Evolutionary conservation across 169 alveolate species (phyloP).

Genomic region (Babesia caballi): DNA sequence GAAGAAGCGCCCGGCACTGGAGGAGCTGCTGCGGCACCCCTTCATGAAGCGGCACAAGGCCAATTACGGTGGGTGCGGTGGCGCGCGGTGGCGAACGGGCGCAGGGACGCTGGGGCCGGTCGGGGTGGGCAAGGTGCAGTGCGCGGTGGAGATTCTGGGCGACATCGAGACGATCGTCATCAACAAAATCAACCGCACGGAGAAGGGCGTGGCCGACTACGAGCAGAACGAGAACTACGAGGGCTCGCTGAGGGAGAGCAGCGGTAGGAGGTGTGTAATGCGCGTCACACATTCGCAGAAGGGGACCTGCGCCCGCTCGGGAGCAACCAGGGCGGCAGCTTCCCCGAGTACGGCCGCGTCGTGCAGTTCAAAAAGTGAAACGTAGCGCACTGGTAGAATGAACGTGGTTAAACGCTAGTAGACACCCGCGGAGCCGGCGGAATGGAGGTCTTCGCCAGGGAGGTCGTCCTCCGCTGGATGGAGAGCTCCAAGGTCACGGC

Average conservation of each 20-base stretch:
- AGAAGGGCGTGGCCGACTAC: slow-evolving; percentile 68
- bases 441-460: slow-evolving; percentile 49
- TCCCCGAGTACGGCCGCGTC: slow-evolving; percentile 2
- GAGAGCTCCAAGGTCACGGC: slow-evolving; percentile 55
- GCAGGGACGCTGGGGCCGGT: slow-evolving; percentile 54
- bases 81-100: neutral
- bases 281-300: slow-evolving; percentile 5
- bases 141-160: slow-evolving; percentile 67
- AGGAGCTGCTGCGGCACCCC: slow-evolving; percentile 34
- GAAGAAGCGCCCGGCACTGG: slow-evolving; percentile 45
- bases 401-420: neutral
- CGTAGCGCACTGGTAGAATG: slow-evolving; percentile 14
- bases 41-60: slow-evolving; percentile 36
- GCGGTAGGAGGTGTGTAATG: slow-evolving; percentile 25
- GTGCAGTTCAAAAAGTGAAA: slow-evolving; percentile 3
- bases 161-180: slow-evolving; percentile 63
- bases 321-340: slow-evolving; percentile 16
- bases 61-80: slow-evolving; percentile 46
- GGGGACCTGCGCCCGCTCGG: slow-evolving; percentile 46
- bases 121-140: slow-evolving; percentile 56
- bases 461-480: slow-evolving; percentile 61
- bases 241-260: slow-evolving; percentile 33
- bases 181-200: slow-evolving; percentile 62
- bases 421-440: neutral
- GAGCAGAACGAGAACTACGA: slow-evolving; percentile 61